Evolutionary conservation across 345 rosid species (phyloP).

Genomic region (Salix suchowensis): DNA sequence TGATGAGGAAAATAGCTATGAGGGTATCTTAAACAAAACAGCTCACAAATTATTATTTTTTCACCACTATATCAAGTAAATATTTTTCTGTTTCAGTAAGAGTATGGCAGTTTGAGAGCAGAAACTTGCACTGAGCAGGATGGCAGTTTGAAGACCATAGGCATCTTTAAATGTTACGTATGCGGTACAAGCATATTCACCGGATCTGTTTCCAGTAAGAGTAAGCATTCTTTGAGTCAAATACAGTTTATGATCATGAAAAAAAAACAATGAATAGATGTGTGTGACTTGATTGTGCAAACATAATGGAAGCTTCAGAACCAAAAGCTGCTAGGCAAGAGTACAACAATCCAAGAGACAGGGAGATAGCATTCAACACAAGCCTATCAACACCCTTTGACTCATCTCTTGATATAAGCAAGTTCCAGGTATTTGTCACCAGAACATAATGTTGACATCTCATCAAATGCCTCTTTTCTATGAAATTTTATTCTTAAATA

Average conservation of each 20-base stretch:
- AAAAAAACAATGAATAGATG: no score
- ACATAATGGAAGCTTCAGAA: neutral
- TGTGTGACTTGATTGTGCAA: neutral
- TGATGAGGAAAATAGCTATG: no score
- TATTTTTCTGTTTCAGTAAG: neutral
- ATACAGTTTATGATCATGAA: no score
- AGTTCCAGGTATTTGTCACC: no score
- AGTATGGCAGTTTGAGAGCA: neutral
- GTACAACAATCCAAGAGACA: neutral
- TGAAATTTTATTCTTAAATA: no score
- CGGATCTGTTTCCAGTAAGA: conserved; percentile 39
- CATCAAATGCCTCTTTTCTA: no score
- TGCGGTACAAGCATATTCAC: conserved; percentile 62
- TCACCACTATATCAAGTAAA: no score
- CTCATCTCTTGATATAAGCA: no score
- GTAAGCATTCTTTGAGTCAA: neutral
- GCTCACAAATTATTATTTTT: no score
- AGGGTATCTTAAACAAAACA: no score
- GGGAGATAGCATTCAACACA: neutral
- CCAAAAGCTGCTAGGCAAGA: neutral
- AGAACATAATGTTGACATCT: no score
- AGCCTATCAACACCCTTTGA: no score
- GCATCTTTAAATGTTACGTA: conserved; percentile 73
- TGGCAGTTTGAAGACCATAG: conserved; percentile 72
- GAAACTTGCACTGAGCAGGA: conserved; percentile 75